Base-by-base conservation (phyloP, 1,284 basidiomycete genomes). In the Peniophora sp. region DNA sequence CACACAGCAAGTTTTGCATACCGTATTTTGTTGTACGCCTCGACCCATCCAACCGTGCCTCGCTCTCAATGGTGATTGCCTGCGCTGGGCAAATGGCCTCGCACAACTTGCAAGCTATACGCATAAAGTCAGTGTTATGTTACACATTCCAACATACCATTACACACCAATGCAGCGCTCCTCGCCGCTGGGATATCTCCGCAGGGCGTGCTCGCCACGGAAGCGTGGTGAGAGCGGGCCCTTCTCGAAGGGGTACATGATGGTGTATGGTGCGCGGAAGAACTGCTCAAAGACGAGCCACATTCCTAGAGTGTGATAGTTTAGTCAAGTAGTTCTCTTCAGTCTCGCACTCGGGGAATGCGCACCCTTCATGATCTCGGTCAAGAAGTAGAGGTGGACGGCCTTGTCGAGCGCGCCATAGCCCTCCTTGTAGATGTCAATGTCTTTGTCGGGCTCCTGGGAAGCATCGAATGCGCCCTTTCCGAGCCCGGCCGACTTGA, bases 71-170 rank as follows among this genome's bases (percentile, higher is more conserved):
- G 24, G 97, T 99, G 67, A 99, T 99, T 17, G 97, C 97, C 70
- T 98, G 97, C 23, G 97, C 97, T 43, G 97, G 96, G 70, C 96
- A 99, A 62, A 99, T 99, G 45, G 97, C 96, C 70, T 99, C 97
- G 66, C 97, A 99, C 23, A 99, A 83, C 71, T 99, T 99, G 76
- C 97, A 99, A 38, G 97, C 95, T 95, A 57, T 14, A 34, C 41
- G 48, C 56, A 52, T 57, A 41, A 3, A 27, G 35, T 47, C 48
- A 52, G 48, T 48, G 48, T 23, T 22, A 46, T 49, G 41, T 23
- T n/a, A n/a, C n/a, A n/a, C n/a, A n/a, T n/a, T n/a, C n/a, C 34
- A 23, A 25, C 22, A 44, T 34, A 51, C 14, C 52, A 44, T 43
- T 43, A 69, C 78, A 60, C 60, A 94, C 94, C 94, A 58, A 99